Evolutionary conservation across 495 filamentous ascomycete genomes (phyloP).

Genomic region (Penicillium malachiteum): DNA sequence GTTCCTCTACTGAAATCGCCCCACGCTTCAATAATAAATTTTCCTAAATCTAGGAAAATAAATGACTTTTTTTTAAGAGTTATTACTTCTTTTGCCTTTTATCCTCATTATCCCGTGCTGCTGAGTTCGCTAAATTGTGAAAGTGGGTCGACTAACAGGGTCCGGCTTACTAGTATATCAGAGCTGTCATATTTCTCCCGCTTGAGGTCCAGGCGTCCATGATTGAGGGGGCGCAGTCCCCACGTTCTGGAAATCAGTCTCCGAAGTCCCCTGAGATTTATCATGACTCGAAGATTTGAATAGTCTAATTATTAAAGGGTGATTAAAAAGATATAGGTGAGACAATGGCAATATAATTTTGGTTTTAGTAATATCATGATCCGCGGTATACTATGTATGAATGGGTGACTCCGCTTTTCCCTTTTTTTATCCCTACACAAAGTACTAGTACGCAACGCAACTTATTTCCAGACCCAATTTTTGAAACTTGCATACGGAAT

Average conservation of each 20-base stretch:
- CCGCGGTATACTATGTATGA: too few relatives aligned
- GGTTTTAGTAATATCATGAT: too few relatives aligned
- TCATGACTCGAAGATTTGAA: background rate
- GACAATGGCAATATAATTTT: too few relatives aligned
- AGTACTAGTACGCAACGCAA: background rate
- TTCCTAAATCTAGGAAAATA: background rate
- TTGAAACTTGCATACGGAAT: conserved; percentile 12
- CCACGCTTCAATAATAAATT: background rate
- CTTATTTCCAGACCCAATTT: conserved; percentile 4
- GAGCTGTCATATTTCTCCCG: conserved; percentile 45
- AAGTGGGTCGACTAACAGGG: conserved; percentile 7
- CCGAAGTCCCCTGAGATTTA: background rate
- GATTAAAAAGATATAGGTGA: too few relatives aligned
- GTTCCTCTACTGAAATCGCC: conserved; percentile 6
- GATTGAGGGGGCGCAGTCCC: conserved; percentile 17
- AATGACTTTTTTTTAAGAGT: background rate
- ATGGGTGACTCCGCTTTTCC: background rate
- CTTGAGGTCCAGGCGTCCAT: conserved; percentile 16
- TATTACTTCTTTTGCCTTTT: background rate
- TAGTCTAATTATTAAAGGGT: background rate
- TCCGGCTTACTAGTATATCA: conserved; percentile 9
- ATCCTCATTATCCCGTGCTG: conserved; percentile 4
- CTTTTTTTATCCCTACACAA: background rate
- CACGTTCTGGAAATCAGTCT: conserved; percentile 18
- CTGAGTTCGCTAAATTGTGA: conserved; percentile 11